Evolutionary conservation across 164 flowering plant genomes (phyloP), one percentile per base, ranked within the genome.

Genomic region (Tetracentron sinense): DNA sequence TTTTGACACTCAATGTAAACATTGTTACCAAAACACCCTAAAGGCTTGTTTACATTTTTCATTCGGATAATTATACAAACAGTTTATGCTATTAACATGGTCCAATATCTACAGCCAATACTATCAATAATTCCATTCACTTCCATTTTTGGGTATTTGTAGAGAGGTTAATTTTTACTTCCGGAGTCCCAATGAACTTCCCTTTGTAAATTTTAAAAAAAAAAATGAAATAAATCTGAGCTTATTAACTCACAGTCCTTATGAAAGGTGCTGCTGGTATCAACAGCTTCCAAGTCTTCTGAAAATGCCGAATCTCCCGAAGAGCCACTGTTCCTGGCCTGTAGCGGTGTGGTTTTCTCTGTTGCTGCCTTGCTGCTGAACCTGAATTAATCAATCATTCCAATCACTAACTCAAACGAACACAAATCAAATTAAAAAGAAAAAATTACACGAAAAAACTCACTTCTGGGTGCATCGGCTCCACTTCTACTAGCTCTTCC

Each of bases 251-350:
- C 49, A 84, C 90, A 28, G 56, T n/a, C 68, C 90, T 64, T 28
- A 78, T 65, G 72, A 85, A 85, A 55, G 80, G 77, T 25, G 82
- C 79, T 42, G 72, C 75, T 0, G 88, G 88, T 5, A 83, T 75
- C 26, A 83, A 58, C 27, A 75, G 75, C 8, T 69, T n/a, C 14
- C 22, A 7, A 14, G 72, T 28, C 68, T 76, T 83, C 68, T 85
- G 90, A 35, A 55, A 75, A 0, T 65, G 50, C 8, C 88, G 75
- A 68, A 85, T 83, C 74, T 85, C 88, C 33, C 81, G 76, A 27
- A 85, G 84, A 58, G 90, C 85, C 48, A 65, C 79, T 4, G 78
- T 73, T 17, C 90, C 90, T n/a, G 88, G 88, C 74, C 70, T 78
- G 61, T 7, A 63, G 6, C 90, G 73, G 23, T 51, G 73, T 26